phyloP scores from a whole-genome alignment of 2,329 filamentous ascomycete genomes.

The Clarireedia monteithiana region DNA sequence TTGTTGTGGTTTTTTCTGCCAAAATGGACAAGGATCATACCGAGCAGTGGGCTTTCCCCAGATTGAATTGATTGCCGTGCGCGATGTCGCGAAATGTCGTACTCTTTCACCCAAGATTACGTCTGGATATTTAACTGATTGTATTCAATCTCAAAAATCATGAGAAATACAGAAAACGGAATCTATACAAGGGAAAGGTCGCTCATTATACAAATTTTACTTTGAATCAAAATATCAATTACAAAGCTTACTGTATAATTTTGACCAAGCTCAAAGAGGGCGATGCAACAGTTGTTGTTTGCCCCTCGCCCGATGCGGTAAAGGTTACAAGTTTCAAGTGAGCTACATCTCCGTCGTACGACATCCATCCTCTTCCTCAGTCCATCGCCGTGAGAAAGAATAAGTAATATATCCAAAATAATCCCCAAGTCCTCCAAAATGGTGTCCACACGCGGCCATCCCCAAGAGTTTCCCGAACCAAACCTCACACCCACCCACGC shows the following conservation, averaged over 20 bases:
- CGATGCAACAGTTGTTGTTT: too few relatives aligned
- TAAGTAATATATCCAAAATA: slow-evolving; percentile 20
- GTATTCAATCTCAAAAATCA: too few relatives aligned
- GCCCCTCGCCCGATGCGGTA: too few relatives aligned
- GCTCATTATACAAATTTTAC: too few relatives aligned
- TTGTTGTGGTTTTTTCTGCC: not conserved
- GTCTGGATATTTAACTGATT: too few relatives aligned
- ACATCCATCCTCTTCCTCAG: not conserved
- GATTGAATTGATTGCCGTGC: not conserved
- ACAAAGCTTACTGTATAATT: too few relatives aligned
- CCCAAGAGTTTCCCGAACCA: slow-evolving; percentile 38
- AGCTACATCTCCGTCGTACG: not conserved
- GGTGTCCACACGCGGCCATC: slow-evolving; percentile 50
- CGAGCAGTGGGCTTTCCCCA: slow-evolving; percentile 11
- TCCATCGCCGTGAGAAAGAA: slow-evolving; percentile 3
- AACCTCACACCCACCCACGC: slow-evolving; percentile 20
- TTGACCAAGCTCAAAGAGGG: not conserved
- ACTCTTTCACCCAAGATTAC: too few relatives aligned
- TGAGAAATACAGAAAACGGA: too few relatives aligned
- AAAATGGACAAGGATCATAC: not conserved
- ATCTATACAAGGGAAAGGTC: too few relatives aligned
- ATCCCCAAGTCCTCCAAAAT: not conserved
- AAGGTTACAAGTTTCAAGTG: not conserved
- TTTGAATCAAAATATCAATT: too few relatives aligned
- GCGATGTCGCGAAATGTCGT: too few relatives aligned